Evolutionary conservation across 257 asterid genomes (phyloP), one percentile per base, ranked within the genome.

Genomic region (Plantago major): DNA sequence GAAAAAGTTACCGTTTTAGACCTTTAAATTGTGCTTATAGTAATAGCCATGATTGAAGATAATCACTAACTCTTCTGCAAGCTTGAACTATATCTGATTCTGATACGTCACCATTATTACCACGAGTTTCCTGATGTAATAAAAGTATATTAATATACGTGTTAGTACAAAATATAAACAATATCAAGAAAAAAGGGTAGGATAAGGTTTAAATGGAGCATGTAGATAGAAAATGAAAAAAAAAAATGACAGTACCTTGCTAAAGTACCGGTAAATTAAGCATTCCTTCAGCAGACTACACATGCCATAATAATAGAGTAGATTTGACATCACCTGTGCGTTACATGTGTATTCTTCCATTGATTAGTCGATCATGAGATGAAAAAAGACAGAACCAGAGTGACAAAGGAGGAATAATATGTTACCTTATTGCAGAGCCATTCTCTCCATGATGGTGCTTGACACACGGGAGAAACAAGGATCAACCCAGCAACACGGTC

Each of bases 61-160:
- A 44, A 55, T 70, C 19, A 83, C 88, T 81, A 40, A 90, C 97
- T 73, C 96, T 87, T 84, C 96, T 76, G 79, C 97, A 90, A 43
- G 97, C 86, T 79, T 90, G 87, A 75, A 82, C 97, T 61, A 90
- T 90, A 71, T 87, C 97, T 12, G 95, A 87, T 68, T 90, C 97
- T 52, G 79, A 84, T 67, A 79, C 71, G 13, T 87, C 96, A 0
- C 62, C 69, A 58, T 70, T 68, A 58, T 70, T 68, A 60, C 96
- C 97, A 55, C 96, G 93, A 60, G 85, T 82, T 72, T 87, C 97
- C 96, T 90, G 80, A 63, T 74, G 64, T 64, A 75, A 60, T 51
- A 55, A 62, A 42, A 28, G 46, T 3, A 53, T 15, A 18, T 22
- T 22, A 22, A 22, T 22, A 22, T 22, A 22, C 2, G 26, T 1